A percentile compares a stretch with the other conserved stretches of the same genome.
Conservation (phyloP, 1,139 yeast genomes). For the Yamadazyma membranifaciens region DNA sequence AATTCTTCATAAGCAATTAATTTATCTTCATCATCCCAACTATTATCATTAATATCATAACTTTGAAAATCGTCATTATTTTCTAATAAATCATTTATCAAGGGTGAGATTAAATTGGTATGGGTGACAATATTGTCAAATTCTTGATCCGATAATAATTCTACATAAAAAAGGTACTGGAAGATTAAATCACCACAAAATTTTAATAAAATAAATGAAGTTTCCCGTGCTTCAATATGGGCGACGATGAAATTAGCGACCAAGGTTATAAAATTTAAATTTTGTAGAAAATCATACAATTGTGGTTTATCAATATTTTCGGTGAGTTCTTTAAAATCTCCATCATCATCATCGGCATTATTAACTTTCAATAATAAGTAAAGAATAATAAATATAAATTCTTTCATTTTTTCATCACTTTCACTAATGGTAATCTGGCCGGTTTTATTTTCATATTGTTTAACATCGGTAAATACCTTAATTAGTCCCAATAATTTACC, state of each 20-base stretch:
- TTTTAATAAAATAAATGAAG: conserved; percentile 36
- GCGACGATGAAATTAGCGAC: conserved; percentile 37
- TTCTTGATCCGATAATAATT: conserved; percentile 34
- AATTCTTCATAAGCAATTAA: conserved; percentile 68
- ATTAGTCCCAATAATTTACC: conserved; percentile 41
- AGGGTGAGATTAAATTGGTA: conserved; percentile 28
- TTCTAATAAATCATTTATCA: conserved; percentile 53
- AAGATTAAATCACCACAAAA: conserved; percentile 44
- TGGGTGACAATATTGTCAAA: conserved; percentile 27
- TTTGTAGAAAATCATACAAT: conserved; percentile 29
- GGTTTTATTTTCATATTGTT: conserved; percentile 12
- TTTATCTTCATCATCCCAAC: conserved; percentile 58
- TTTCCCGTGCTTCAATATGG: conserved; percentile 24
- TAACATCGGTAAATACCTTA: conserved; percentile 26
- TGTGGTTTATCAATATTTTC: conserved; percentile 17
- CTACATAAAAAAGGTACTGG: conserved; percentile 41
- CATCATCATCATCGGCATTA: conserved; percentile 19
- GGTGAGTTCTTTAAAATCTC: conserved; percentile 11
- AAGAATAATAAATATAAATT: conserved; percentile 36
- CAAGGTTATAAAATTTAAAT: conserved; percentile 47
- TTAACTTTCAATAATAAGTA: conserved; percentile 36
- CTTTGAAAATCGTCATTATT: conserved; percentile 43
- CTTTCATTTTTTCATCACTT: conserved; percentile 22
- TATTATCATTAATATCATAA: conserved; percentile 32
- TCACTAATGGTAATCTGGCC: conserved; percentile 7